Evolutionary conservation across 768 basidiomycete species (phyloP).

Genomic region (Tricholoma bakamatsutake): DNA sequence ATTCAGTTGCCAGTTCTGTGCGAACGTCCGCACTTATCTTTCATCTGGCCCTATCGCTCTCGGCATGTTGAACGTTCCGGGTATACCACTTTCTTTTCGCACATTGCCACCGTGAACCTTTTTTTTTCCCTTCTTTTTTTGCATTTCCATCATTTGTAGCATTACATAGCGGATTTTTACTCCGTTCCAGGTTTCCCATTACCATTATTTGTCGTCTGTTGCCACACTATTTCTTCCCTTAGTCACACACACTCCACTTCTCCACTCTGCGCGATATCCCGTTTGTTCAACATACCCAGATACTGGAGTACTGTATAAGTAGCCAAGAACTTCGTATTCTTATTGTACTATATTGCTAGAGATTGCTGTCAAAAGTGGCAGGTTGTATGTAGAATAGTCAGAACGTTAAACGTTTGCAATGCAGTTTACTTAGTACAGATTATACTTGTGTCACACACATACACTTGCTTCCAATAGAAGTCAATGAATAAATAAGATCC

Average conservation of each 20-base stretch:
- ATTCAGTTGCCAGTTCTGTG: background rate
- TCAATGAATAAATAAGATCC: background rate
- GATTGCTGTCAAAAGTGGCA: conserved; percentile 1
- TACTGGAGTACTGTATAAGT: conserved; percentile 10
- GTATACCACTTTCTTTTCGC: conserved; percentile 1
- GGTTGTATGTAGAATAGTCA: conserved; percentile 13
- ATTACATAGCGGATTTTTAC: conserved; percentile 22
- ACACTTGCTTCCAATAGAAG: conserved; percentile 1
- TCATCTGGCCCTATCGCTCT: background rate
- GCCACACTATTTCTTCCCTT: background rate
- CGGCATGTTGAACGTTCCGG: background rate
- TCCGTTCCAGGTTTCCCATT: background rate
- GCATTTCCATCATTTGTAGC: conserved; percentile 8
- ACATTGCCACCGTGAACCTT: background rate
- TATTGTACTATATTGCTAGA: conserved; percentile 16
- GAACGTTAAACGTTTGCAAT: too few relatives aligned
- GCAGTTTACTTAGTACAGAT: too few relatives aligned
- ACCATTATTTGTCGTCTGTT: background rate
- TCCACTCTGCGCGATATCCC: conserved; percentile 4
- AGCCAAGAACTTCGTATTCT: conserved; percentile 12
- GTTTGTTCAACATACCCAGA: conserved; percentile 9
- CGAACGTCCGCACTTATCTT: background rate
- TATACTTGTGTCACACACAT: too few relatives aligned
- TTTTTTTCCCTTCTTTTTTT: background rate
- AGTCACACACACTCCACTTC: background rate